A percentile compares a stretch with the other conserved stretches of the same genome.
phyloP scores from a whole-genome alignment of 768 basidiomycete species.

The Flagelloscypha sp. region DNA sequence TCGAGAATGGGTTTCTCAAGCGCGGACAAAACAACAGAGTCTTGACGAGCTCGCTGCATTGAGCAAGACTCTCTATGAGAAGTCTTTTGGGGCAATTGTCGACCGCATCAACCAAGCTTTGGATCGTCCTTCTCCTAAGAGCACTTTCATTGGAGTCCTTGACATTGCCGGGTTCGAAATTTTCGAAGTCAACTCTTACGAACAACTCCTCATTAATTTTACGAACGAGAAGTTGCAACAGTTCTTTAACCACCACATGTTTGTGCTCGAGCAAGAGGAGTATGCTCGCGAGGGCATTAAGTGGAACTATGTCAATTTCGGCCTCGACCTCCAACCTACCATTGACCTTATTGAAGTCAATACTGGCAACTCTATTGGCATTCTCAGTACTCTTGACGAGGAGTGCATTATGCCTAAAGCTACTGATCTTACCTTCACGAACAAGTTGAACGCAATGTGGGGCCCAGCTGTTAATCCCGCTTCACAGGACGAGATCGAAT shows the following conservation, averaged over 20 bases:
- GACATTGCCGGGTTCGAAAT: conserved; percentile 99
- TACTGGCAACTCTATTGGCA: conserved; percentile 64
- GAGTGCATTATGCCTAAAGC: conserved; percentile 99
- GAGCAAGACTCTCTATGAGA: conserved; percentile 95
- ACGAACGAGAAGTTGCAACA: conserved; percentile 99
- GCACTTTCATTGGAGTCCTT: conserved; percentile 93
- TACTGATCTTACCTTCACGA: conserved; percentile 87
- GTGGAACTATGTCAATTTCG: conserved; percentile 98
- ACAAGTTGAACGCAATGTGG: conserved; percentile 85
- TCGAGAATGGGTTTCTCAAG: conserved; percentile 94
- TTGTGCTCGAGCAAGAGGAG: conserved; percentile 98
- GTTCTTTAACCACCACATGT: conserved; percentile 99
- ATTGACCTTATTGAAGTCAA: conserved; percentile 95
- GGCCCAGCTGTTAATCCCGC: conserved; percentile 31
- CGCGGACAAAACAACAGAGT: conserved; percentile 85
- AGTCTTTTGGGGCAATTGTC: conserved; percentile 88
- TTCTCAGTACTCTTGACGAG: conserved; percentile 90
- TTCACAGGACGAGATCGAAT: conserved; percentile 32
- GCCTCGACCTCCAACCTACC: conserved; percentile 93
- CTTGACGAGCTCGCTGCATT: conserved; percentile 85
- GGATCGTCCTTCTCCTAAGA: conserved; percentile 85
- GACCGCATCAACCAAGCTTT: conserved; percentile 92
- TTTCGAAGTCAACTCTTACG: conserved; percentile 88
- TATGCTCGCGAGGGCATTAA: conserved; percentile 93
- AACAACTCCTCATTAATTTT: conserved; percentile 97